These are phyloP conservation scores for Tagetes erecta DNA, from an alignment of 129 eudicot genomes.

Conservation along the genomic window DNA sequence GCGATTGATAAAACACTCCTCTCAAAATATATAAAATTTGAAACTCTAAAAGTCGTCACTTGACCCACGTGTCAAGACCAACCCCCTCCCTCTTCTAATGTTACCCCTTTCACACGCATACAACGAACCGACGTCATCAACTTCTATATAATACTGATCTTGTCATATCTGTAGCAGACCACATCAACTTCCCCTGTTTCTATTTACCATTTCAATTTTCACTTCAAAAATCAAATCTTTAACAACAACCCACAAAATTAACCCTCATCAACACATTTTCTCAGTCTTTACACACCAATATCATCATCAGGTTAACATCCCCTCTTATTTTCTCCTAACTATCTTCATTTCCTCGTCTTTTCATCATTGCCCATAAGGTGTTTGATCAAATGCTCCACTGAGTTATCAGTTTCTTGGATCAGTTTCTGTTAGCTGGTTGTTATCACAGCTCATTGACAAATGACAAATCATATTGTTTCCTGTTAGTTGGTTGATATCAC, in stretches of 20 bases:
- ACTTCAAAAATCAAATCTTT: neutral
- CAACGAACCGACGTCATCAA: slow-evolving; percentile 16
- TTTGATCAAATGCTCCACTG: slow-evolving; percentile 27
- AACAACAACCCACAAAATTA: neutral
- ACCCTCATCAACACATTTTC: neutral
- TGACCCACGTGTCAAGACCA: slow-evolving; percentile 26
- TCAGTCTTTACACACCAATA: slow-evolving; percentile 21
- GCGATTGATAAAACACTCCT: no score
- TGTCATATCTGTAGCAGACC: slow-evolving; percentile 14
- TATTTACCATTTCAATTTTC: slow-evolving; percentile 13
- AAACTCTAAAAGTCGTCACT: slow-evolving; percentile 8
- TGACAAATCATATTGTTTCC: slow-evolving; percentile 26
- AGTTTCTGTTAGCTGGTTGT: slow-evolving; percentile 17
- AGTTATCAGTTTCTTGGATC: neutral
- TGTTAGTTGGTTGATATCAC: slow-evolving; percentile 31
- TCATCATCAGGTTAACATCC: slow-evolving; percentile 25
- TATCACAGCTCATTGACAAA: slow-evolving; percentile 29
- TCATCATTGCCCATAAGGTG: slow-evolving; percentile 22
- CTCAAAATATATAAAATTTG: neutral
- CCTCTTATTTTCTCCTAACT: neutral
- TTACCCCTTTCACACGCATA: slow-evolving; percentile 35
- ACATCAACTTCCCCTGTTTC: neutral
- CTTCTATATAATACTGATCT: slow-evolving; percentile 14
- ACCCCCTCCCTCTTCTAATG: neutral
- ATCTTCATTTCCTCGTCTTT: neutral